A percentile compares a stretch with the other conserved stretches of the same genome.
Conservation (phyloP, 306 rosid species). For the Comarum palustre region DNA sequence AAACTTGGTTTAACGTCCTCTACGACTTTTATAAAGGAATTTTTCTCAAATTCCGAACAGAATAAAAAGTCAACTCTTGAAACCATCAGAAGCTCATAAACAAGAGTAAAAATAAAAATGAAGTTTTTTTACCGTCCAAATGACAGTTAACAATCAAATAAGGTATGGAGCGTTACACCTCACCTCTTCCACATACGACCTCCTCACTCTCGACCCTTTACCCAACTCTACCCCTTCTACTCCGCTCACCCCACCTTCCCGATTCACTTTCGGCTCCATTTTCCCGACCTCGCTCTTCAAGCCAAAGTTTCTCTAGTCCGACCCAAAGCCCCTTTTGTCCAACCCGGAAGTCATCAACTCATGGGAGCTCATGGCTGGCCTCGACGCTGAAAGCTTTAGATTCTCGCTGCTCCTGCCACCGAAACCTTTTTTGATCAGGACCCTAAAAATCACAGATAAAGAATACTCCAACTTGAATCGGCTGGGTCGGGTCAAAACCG, state of each 20-base stretch:
- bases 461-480: constrained; percentile 56
- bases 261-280: constrained; percentile 44
- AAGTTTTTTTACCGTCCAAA: too few species aligned
- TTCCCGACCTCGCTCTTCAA: constrained; percentile 36
- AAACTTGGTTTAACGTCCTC: too few species aligned
- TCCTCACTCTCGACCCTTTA: constrained; percentile 70
- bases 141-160: too few species aligned
- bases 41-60: too few species aligned
- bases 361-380: constrained; percentile 97
- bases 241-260: constrained; percentile 43
- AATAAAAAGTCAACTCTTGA: too few species aligned
- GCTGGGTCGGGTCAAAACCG: neutral
- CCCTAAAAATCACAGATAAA: constrained; percentile 24
- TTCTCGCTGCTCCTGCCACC: constrained; percentile 46
- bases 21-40: too few species aligned
- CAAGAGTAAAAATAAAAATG: too few species aligned
- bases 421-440: constrained; percentile 16
- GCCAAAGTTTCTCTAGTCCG: constrained; percentile 37
- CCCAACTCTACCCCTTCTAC: constrained; percentile 17
- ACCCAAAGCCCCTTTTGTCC: constrained; percentile 37
- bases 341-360: constrained; percentile 75
- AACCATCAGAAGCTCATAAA: too few species aligned
- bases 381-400: constrained; percentile 77
- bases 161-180: too few species aligned
- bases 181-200: constrained; percentile 90